Evolutionary conservation across 441 rosid genomes (phyloP).

Genomic region (Mallotus japonicus): DNA sequence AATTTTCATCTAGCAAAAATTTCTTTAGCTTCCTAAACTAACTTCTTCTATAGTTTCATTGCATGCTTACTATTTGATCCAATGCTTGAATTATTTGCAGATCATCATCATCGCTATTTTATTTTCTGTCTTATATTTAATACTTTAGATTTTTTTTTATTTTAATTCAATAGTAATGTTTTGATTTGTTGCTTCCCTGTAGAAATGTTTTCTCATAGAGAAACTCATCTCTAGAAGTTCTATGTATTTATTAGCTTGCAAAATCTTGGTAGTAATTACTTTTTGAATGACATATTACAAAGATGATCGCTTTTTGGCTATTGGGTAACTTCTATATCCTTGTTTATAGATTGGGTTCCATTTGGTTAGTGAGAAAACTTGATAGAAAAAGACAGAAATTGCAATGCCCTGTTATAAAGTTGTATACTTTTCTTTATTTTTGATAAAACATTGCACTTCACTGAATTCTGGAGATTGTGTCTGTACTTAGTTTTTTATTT

Average conservation of each 20-base stretch:
- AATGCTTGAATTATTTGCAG: too few relatives aligned
- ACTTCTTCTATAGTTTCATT: too few relatives aligned
- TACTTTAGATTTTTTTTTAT: too few relatives aligned
- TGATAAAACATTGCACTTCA: background rate
- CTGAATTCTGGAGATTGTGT: background rate
- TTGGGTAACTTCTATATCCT: constrained; percentile 7
- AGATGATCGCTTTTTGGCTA: constrained; percentile 30
- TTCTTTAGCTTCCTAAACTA: too few relatives aligned
- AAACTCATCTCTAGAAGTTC: constrained; percentile 25
- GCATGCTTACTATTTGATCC: too few relatives aligned
- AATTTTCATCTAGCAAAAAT: too few relatives aligned
- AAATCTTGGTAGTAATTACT: constrained; percentile 84
- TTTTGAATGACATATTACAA: constrained; percentile 81
- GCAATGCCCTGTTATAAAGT: background rate
- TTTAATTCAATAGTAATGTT: too few relatives aligned
- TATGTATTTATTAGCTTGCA: constrained; percentile 65
- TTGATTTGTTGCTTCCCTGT: too few relatives aligned
- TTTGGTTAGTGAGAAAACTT: constrained; percentile 2
- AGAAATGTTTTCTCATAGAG: constrained; percentile 31
- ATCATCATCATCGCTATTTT: too few relatives aligned
- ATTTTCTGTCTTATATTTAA: too few relatives aligned
- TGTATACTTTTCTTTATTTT: background rate
- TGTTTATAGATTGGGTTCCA: background rate
- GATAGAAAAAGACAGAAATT: background rate
- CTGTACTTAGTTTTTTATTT: too few relatives aligned